phyloP scores from a whole-genome alignment of 2,329 filamentous ascomycete genomes.

The Aspergillus viridinutans region DNA sequence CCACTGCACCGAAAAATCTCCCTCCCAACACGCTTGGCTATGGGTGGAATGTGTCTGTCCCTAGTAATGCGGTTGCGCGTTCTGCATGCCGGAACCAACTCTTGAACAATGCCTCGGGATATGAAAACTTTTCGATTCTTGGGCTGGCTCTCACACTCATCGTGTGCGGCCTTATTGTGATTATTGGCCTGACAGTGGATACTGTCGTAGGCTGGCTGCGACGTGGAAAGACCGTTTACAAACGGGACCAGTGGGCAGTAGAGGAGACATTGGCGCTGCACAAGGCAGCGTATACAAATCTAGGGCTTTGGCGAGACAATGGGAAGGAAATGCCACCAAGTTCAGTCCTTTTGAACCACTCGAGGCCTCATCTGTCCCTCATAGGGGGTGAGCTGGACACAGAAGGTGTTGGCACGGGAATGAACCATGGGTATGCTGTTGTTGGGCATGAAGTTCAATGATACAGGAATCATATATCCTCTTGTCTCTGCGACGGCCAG shows the following conservation, averaged over 20 bases:
- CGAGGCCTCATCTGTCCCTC: too few species aligned
- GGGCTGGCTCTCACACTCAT: neutral
- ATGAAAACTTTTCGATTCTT: neutral
- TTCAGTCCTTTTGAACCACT: neutral
- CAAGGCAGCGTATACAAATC: neutral
- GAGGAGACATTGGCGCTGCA: neutral
- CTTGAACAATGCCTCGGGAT: neutral
- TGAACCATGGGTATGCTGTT: too few species aligned
- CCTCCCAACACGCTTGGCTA: neutral
- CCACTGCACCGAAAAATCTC: conserved; percentile 7
- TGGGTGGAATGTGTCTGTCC: neutral
- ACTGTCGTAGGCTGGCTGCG: neutral
- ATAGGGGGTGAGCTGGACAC: too few species aligned
- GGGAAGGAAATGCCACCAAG: neutral
- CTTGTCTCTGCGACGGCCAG: too few species aligned
- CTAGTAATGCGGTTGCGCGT: neutral
- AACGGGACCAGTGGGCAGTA: neutral
- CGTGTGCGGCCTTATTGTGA: neutral
- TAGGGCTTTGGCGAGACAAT: neutral
- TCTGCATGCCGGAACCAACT: neutral
- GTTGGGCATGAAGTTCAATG: too few species aligned
- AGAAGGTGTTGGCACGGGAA: too few species aligned
- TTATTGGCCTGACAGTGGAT: neutral
- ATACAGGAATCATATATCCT: too few species aligned
- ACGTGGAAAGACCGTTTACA: neutral